Base-by-base conservation (phyloP, 1,284 basidiomycete genomes). In the Apiotrichum domesticum region DNA sequence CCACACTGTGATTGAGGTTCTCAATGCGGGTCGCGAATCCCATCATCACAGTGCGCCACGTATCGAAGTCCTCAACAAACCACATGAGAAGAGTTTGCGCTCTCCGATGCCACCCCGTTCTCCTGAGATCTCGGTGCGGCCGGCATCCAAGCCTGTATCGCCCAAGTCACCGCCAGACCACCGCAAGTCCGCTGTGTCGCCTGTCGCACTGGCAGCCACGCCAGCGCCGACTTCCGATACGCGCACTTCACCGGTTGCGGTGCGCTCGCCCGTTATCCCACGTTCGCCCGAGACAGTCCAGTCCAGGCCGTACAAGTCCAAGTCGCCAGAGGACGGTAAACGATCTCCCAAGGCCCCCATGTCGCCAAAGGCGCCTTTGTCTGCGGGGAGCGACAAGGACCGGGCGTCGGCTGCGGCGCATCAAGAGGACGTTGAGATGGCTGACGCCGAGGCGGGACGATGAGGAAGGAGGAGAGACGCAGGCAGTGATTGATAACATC, bases 1-100 rank as follows among this genome's bases (percentile, higher is more conserved):
- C 10, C 58, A 65, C 37, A 73, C 66, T 13, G 64, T 74, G 41
- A 74, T 74, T 39, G 74, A 75, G 54, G 74, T 75, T 8, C 64
- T 75, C 9, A 75, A 75, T 54, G 58, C 69, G 6, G 46, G 32
- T 11, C 46, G 73, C 34, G 74, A 74, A 52, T 71, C 74, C 6
- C 29, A 29, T 29, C 29, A 29, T 29, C 63, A 73, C 34, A 74
- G 73, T 51, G 59, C 67, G 6, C 66, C 68, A 7, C 62, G 65
- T 9, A 64, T 68, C 40, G 60, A 61, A 13, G 57, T 59, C 13
- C 29, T 43, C 35, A 56, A 48, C 40, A 45, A 43, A 35, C 41
- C 46, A 6, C 40, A n/a, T 35, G 44, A 39, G 5, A 29, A 29
- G 43, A 35, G 41, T 21, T 37, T 34, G 45, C 55, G 21, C 13